Conservation (phyloP, 169 alveolate genomes). For the Plasmodium fragile region DNA sequence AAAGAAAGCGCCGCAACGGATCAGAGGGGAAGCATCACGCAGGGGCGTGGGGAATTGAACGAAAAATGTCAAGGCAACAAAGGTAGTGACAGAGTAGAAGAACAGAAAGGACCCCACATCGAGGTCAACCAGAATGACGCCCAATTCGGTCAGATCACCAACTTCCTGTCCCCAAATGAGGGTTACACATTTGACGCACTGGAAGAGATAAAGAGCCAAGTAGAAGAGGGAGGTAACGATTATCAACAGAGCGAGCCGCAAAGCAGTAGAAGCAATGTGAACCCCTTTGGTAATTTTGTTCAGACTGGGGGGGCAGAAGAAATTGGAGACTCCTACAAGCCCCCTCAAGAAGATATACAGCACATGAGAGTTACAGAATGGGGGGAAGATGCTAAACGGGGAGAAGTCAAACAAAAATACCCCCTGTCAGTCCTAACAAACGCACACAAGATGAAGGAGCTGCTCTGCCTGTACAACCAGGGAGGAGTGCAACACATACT, state of each 20-base stretch:
- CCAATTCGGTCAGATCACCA: background rate
- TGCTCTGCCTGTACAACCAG: conserved; percentile 37
- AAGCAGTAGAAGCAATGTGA: background rate
- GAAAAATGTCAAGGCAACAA: background rate
- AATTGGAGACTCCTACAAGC: background rate
- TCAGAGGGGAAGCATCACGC: background rate
- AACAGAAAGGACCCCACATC: background rate
- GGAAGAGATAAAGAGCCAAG: background rate
- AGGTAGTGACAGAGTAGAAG: background rate
- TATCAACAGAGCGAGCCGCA: background rate
- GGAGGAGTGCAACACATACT: conserved; percentile 46
- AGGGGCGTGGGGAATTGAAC: background rate
- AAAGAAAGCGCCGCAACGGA: background rate
- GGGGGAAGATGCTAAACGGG: background rate
- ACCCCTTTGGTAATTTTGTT: background rate
- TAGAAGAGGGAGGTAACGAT: background rate
- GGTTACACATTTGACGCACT: background rate
- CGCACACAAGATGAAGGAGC: conserved; percentile 29
- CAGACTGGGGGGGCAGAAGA: background rate
- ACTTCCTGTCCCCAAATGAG: background rate
- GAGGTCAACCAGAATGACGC: background rate
- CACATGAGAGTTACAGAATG: background rate
- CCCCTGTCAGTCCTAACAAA: conserved; percentile 12
- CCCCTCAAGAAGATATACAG: background rate
- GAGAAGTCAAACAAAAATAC: background rate